Base-by-base conservation (phyloP, 2,329 filamentous ascomycete genomes). In the Periglandula ipomoeae region DNA sequence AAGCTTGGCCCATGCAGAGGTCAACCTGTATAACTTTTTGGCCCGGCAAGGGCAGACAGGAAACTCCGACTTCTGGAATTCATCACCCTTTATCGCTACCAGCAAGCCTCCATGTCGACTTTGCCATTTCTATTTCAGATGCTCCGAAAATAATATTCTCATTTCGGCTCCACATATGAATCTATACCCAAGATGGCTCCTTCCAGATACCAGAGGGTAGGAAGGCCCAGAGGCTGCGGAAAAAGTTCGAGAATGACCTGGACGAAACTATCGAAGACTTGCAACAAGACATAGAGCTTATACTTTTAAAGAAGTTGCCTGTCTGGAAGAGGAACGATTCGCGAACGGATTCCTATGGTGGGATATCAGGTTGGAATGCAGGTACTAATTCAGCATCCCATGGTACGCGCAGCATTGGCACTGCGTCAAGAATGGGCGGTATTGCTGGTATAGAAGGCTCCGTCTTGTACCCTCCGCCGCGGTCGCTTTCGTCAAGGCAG, bases 111-210 rank as follows among this genome's bases (percentile, higher is more conserved):
- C 38, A 17, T 40, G 38, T 38, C 53, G 58, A 0, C 58, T 68
- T 2, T 69, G 66, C 23, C 22, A 55, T 2, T 58, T 60, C 23
- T 68, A 66, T 24, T 63, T 69, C 17, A 17, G 32, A 0, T 23
- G 27, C 2, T 43, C 46, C 1, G 11, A 9, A 0, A 50, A 51
- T 0, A 56, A 61, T n/a, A 44, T 56, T 3, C 22, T 47, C 2
- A 53, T 64, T 4, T 56, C 61, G 2, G 24, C 52, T 2, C 47
- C 59, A 4, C 66, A 68, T 44, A 19, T 53, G 3, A 69, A 68
- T 8, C 44, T 68, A 0, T 68, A 69, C 50, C 30, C 47, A 11
- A 61, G 60, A 17, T 69, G 66, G 65, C 51, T 61, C 0, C 48
- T 59, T 3, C 65, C 66, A 0, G 60, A 66, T 24, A 47, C 61